phyloP scores from a whole-genome alignment of 768 basidiomycete genomes.

The Tricholoma sp. region DNA sequence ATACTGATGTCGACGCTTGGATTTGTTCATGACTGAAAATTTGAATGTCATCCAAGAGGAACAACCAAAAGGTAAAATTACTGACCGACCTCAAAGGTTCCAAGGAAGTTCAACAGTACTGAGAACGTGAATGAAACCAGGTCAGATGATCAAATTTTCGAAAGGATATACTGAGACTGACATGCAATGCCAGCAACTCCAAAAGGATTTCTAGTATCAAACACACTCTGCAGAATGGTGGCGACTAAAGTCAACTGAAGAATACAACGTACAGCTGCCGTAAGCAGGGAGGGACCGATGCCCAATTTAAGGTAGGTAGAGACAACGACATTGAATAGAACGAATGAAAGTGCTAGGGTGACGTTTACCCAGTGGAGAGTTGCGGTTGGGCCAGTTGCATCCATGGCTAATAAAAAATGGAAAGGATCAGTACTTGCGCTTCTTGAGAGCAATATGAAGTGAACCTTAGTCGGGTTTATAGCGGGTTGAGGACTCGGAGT shows the following conservation, averaged over 20 bases:
- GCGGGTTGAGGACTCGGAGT: no score
- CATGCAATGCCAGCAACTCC: constrained; percentile 69
- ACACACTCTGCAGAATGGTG: constrained; percentile 64
- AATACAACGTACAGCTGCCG: constrained; percentile 69
- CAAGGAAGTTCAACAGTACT: constrained; percentile 72
- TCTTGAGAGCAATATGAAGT: no score
- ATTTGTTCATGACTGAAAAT: constrained; percentile 69
- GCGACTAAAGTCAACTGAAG: constrained; percentile 76
- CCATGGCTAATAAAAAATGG: not conserved
- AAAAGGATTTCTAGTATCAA: constrained; percentile 71
- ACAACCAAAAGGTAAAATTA: not conserved
- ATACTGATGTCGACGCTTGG: constrained; percentile 65
- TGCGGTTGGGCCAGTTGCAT: constrained; percentile 10
- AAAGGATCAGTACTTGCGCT: not conserved
- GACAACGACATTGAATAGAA: constrained; percentile 64
- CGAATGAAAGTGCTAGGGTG: constrained; percentile 67
- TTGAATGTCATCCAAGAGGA: not conserved
- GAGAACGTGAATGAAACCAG: not conserved
- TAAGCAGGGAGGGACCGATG: constrained; percentile 61
- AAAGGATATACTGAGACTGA: constrained; percentile 31
- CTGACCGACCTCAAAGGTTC: constrained; percentile 72
- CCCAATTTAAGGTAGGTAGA: constrained; percentile 64
- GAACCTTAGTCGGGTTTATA: no score
- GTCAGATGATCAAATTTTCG: not conserved
- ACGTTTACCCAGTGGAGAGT: constrained; percentile 70